Conservation (phyloP, 352 stramenopile genomes). For the Phytopythium mirpurense region DNA sequence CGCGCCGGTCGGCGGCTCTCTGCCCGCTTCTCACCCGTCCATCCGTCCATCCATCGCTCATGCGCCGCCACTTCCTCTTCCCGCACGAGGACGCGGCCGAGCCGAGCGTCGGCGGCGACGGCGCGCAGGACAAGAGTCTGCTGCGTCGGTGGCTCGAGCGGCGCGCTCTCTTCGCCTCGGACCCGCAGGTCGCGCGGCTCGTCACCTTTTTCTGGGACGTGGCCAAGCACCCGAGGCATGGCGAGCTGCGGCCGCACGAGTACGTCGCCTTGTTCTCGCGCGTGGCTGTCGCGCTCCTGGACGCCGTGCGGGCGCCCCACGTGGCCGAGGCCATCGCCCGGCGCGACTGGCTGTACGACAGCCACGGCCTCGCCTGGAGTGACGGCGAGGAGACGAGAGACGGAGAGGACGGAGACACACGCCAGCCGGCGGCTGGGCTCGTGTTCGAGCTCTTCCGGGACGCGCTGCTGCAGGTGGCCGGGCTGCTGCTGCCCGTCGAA, state of each 20-base stretch:
- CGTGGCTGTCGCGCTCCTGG: constrained; percentile 52
- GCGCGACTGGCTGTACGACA: constrained; percentile 74
- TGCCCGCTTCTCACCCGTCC: no score
- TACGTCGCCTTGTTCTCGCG: constrained; percentile 64
- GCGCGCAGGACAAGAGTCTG: constrained; percentile 26
- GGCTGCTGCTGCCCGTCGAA: constrained; percentile 59
- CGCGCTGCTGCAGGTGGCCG: constrained; percentile 50
- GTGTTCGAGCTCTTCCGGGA: constrained; percentile 46
- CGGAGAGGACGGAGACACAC: no score
- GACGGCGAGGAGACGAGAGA: neutral
- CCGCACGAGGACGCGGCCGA: constrained; percentile 42
- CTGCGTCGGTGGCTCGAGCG: constrained; percentile 48
- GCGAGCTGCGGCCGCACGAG: constrained; percentile 15
- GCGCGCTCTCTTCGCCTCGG: constrained; percentile 22
- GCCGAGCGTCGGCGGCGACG: constrained; percentile 54
- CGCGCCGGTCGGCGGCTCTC: no score
- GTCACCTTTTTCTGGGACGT: constrained; percentile 58
- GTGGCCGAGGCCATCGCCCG: constrained; percentile 29
- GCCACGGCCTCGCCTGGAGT: constrained; percentile 13
- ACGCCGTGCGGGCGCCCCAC: constrained; percentile 29
- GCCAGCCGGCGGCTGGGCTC: constrained; percentile 15
- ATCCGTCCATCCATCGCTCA: no score
- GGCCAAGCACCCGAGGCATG: constrained; percentile 29
- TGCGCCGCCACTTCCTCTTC: constrained; percentile 67
- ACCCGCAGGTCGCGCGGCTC: constrained; percentile 22